A percentile compares a stretch with the other conserved stretches of the same genome.
Evolutionary conservation across 495 filamentous ascomycete genomes (phyloP).

Genomic region (Jackrogersella minutella): DNA sequence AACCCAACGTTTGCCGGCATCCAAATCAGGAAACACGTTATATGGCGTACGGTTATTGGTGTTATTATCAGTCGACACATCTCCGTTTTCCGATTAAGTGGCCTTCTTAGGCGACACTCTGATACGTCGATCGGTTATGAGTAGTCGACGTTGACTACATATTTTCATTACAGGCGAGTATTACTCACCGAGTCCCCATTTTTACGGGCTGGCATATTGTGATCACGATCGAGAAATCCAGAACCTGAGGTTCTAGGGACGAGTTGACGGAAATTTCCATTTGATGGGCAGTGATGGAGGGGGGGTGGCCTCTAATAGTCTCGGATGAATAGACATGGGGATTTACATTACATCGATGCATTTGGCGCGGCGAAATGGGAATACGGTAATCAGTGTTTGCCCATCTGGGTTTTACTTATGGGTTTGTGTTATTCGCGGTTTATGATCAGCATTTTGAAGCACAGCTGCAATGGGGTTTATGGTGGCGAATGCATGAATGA

Average conservation of each 20-base stretch:
- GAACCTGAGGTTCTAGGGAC: constrained; percentile 4
- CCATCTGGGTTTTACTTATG: background rate
- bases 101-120: background rate
- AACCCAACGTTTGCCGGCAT: background rate
- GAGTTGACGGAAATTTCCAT: constrained; percentile 8
- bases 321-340: background rate
- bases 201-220: background rate
- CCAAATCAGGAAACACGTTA: background rate
- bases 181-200: background rate
- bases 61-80: background rate
- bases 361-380: constrained; percentile 34
- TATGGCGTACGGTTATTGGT: background rate
- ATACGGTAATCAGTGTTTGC: background rate
- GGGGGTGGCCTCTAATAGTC: background rate
- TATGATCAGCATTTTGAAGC: constrained; percentile 13
- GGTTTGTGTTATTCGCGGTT: constrained; percentile 10
- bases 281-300: background rate
- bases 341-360: constrained; percentile 33
- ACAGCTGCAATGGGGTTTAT: constrained; percentile 8
- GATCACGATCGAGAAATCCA: background rate
- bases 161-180: constrained; percentile 3
- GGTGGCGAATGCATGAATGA: constrained; percentile 30
- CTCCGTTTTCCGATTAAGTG: background rate
- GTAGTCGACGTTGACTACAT: background rate
- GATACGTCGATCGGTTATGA: background rate